Evolutionary conservation across 1,284 basidiomycete genomes (phyloP).

Genomic region (Cystobasidium sp.): DNA sequence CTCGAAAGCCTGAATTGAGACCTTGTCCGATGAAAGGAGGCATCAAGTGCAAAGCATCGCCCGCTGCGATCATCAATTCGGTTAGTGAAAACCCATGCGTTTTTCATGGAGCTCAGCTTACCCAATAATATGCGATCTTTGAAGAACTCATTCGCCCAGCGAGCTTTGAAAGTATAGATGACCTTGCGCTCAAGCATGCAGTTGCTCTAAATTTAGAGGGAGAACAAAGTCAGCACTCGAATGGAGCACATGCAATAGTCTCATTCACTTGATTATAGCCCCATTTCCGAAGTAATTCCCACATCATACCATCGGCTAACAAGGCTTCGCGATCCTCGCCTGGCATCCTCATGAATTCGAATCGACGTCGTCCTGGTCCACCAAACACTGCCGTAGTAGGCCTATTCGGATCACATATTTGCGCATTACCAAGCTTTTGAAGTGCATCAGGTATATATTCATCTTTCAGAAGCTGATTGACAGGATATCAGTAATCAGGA

Average conservation of each 20-base stretch:
- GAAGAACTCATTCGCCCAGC: slow-evolving; percentile 47
- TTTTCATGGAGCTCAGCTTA: neutral
- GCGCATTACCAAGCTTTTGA: slow-evolving; percentile 41
- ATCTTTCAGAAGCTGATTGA: slow-evolving; percentile 19
- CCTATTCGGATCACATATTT: slow-evolving; percentile 49
- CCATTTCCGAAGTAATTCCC: slow-evolving; percentile 43
- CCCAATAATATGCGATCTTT: slow-evolving; percentile 45
- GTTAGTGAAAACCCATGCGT: neutral
- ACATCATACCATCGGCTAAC: slow-evolving; percentile 38
- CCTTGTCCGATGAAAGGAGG: slow-evolving; percentile 51
- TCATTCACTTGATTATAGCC: slow-evolving; percentile 38
- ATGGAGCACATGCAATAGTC: neutral
- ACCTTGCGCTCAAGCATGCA: slow-evolving; percentile 49
- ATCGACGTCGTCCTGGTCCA: slow-evolving; percentile 45
- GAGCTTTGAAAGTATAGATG: slow-evolving; percentile 48
- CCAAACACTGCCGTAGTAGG: slow-evolving; percentile 47
- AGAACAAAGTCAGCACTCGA: too few relatives aligned
- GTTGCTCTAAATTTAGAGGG: slow-evolving; percentile 35
- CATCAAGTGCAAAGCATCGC: slow-evolving; percentile 48
- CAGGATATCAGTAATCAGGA: neutral
- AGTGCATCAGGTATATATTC: slow-evolving; percentile 5
- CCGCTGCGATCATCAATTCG: slow-evolving; percentile 11
- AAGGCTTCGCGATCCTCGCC: slow-evolving; percentile 42
- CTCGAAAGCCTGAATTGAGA: slow-evolving; percentile 49
- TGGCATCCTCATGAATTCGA: slow-evolving; percentile 49